Percentiles rank a stretch among this genome's conserved stretches.
phyloP scores from a whole-genome alignment of 208 protist genomes.

The Entamoeba invadens region DNA sequence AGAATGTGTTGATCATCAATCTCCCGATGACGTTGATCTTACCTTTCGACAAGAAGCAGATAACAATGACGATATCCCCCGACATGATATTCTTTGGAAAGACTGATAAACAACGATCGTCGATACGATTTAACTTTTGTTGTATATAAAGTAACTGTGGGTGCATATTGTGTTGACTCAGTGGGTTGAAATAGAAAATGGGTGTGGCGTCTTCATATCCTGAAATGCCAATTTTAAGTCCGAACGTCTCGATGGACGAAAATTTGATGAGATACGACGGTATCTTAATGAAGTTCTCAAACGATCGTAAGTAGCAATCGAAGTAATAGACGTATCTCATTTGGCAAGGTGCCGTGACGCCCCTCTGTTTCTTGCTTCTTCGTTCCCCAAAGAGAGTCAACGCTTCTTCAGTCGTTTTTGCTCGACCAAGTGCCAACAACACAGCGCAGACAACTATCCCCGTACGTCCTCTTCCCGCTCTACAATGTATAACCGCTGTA shows the following conservation, averaged over 20 bases:
- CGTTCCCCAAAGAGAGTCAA: neutral
- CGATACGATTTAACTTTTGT: neutral
- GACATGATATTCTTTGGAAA: neutral
- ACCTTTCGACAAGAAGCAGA: neutral
- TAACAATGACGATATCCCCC: neutral
- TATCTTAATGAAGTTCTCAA: neutral
- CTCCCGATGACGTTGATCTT: neutral
- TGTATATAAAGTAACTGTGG: neutral
- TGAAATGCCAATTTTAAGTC: neutral
- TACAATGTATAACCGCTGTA: conserved; percentile 9
- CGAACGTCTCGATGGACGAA: neutral
- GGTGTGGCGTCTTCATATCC: neutral
- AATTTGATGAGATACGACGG: neutral
- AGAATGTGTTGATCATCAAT: neutral
- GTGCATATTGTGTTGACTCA: neutral
- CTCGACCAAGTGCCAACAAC: neutral
- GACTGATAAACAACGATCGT: neutral
- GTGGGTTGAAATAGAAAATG: neutral
- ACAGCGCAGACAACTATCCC: neutral
- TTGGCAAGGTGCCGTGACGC: neutral
- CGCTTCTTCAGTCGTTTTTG: neutral
- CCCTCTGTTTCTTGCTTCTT: neutral
- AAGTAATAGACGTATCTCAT: neutral
- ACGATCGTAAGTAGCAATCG: neutral
- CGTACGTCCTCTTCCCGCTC: conserved; percentile 20